Evolutionary conservation across 169 alveolate genomes (phyloP).

Genomic region (Plasmodium malariae): DNA sequence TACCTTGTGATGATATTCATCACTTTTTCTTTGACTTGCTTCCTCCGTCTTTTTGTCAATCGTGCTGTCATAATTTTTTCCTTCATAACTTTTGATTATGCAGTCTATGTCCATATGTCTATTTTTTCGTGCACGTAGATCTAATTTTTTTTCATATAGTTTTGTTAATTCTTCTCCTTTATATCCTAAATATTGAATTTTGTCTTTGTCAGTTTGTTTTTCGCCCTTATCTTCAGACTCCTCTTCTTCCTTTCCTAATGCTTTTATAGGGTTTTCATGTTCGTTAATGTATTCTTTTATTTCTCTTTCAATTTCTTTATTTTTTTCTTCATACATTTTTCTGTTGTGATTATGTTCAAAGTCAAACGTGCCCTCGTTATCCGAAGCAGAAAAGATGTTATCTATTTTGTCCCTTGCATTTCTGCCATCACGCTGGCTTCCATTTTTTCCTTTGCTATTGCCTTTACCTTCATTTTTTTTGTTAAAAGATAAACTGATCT

Average conservation of each 20-base stretch:
- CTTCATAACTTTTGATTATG: too few relatives aligned
- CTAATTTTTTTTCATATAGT: not conserved
- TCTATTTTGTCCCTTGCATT: conserved; percentile 24
- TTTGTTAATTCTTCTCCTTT: conserved; percentile 61
- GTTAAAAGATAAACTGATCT: conserved; percentile 38
- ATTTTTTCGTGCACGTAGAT: not conserved
- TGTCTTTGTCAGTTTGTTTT: conserved; percentile 7
- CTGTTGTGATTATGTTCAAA: conserved; percentile 49
- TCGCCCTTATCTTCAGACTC: not conserved
- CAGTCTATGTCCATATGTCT: not conserved
- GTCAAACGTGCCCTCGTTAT: conserved; percentile 43
- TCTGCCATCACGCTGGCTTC: not conserved
- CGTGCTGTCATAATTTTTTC: not conserved
- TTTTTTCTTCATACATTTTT: conserved; percentile 30
- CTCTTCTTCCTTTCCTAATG: not conserved
- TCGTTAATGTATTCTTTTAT: conserved; percentile 58
- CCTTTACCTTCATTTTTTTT: conserved; percentile 41
- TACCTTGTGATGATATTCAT: not conserved
- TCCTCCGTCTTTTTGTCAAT: conserved; percentile 5
- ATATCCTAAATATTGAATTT: conserved; percentile 58
- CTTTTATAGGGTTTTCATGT: conserved; percentile 23
- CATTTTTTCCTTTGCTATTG: not conserved
- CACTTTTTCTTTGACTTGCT: not conserved
- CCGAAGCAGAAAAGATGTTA: conserved; percentile 14
- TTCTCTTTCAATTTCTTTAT: conserved; percentile 42